These are phyloP conservation scores for Bolboschoenus planiculmis DNA, from an alignment of 176 grass and related monocot genomes.

Conservation along the genomic window DNA sequence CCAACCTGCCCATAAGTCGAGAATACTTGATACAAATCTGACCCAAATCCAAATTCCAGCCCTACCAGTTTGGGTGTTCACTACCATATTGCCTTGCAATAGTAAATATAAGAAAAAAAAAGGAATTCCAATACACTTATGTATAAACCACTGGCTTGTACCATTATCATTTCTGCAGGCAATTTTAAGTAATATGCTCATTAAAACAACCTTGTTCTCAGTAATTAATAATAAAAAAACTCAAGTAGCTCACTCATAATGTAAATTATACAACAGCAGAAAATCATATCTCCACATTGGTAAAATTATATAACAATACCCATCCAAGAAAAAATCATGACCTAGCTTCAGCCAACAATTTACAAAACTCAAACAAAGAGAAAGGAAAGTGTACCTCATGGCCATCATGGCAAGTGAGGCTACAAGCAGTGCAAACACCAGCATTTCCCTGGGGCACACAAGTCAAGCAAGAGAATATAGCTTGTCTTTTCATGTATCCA, in stretches of 20 bases:
- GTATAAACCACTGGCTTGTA: neutral
- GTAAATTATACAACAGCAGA: neutral
- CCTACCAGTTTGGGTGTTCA: too few species aligned
- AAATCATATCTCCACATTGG: neutral
- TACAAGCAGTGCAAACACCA: constrained; percentile 89
- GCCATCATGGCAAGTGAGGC: constrained; percentile 89
- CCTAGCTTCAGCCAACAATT: neutral
- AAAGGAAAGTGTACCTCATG: constrained; percentile 55
- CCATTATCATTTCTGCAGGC: neutral
- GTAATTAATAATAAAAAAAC: neutral
- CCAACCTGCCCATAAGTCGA: neutral
- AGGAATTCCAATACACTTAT: neutral
- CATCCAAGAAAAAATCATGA: neutral
- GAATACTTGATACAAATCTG: neutral
- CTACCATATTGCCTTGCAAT: neutral
- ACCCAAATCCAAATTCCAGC: neutral
- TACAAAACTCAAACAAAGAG: neutral
- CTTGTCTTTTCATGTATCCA: constrained; percentile 91
- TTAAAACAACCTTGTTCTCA: neutral
- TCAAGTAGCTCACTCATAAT: neutral
- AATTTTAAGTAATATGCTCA: neutral
- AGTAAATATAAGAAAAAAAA: neutral
- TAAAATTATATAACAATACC: neutral
- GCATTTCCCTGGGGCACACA: constrained; percentile 64
- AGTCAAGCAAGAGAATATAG: constrained; percentile 95